Percentiles rank a stretch among this genome's conserved stretches.
Evolutionary conservation across 306 rosid species (phyloP).

Genomic region (Malus domestica): DNA sequence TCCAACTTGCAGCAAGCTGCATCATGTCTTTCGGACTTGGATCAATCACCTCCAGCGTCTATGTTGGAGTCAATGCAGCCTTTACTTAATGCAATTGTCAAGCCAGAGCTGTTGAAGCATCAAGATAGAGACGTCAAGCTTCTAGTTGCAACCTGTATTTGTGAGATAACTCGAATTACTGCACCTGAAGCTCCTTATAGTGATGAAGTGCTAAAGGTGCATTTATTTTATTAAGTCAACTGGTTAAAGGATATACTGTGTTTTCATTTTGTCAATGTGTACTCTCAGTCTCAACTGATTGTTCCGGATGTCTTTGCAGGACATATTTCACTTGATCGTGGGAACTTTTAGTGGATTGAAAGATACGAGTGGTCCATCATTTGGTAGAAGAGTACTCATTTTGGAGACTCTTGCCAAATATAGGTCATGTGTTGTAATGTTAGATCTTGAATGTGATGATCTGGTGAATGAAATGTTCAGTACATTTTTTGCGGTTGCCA

Average conservation of each 20-base stretch:
- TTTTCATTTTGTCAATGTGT: not conserved
- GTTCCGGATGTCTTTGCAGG: conserved; percentile 51
- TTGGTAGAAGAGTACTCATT: conserved; percentile 89
- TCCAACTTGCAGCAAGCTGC: conserved; percentile 77
- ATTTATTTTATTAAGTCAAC: conserved; percentile 12
- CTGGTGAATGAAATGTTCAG: conserved; percentile 89
- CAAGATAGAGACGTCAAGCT: conserved; percentile 95
- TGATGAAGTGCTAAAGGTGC: conserved; percentile 86
- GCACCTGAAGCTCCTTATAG: conserved; percentile 97
- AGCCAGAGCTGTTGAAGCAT: conserved; percentile 85
- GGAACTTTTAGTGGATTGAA: conserved; percentile 83
- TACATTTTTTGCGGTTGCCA: conserved; percentile 79
- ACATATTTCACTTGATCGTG: conserved; percentile 77
- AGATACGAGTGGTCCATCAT: conserved; percentile 87
- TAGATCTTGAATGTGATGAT: conserved; percentile 96
- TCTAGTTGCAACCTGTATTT: conserved; percentile 85
- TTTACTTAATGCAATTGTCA: conserved; percentile 64
- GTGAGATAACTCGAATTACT: conserved; percentile 97
- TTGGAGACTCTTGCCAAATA: conserved; percentile 96
- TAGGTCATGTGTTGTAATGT: conserved; percentile 98
- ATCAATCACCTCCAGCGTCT: conserved; percentile 77
- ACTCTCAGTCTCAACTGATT: conserved; percentile 18
- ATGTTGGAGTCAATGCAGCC: conserved; percentile 80
- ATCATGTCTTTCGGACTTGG: conserved; percentile 77
- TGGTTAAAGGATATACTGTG: conserved; percentile 12